Evolutionary conservation across 306 rosid genomes (phyloP).

Genomic region (Cicer yamashitae): DNA sequence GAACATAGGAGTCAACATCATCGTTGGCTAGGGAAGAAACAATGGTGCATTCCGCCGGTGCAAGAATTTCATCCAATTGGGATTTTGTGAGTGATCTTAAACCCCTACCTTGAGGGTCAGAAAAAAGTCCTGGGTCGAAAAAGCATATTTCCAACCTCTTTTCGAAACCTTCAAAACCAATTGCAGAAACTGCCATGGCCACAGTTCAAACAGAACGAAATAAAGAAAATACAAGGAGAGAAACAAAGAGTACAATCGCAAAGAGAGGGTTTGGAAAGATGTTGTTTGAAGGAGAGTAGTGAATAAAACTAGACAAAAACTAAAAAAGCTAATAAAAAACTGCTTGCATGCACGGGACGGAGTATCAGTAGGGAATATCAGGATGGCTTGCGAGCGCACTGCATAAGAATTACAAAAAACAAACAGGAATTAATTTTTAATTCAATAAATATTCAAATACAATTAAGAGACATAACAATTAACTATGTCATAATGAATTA

Average conservation of each 20-base stretch:
- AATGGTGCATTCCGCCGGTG: slow-evolving; percentile 75
- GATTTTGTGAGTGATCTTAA: slow-evolving; percentile 58
- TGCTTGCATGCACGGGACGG: slow-evolving; percentile 22
- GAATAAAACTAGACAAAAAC: slow-evolving; percentile 37
- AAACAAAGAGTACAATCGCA: slow-evolving; percentile 41
- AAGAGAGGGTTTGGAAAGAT: slow-evolving; percentile 59
- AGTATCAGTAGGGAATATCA: slow-evolving; percentile 46
- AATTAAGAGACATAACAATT: not conserved
- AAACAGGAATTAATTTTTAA: not conserved
- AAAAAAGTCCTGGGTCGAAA: slow-evolving; percentile 58
- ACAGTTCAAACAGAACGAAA: slow-evolving; percentile 28
- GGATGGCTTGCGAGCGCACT: slow-evolving; percentile 94
- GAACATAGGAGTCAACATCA: slow-evolving; percentile 70
- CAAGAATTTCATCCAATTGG: slow-evolving; percentile 63
- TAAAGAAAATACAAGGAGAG: slow-evolving; percentile 10
- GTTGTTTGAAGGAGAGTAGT: slow-evolving; percentile 53
- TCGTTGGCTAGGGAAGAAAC: slow-evolving; percentile 64
- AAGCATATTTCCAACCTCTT: slow-evolving; percentile 71
- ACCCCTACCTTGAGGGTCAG: slow-evolving; percentile 72
- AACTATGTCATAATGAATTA: not conserved
- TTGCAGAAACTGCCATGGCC: slow-evolving; percentile 61
- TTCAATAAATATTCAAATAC: not conserved
- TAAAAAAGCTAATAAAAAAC: slow-evolving; percentile 35
- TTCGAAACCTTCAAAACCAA: slow-evolving; percentile 77
- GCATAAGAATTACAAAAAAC: slow-evolving; percentile 45